Evolutionary conservation across 495 filamentous ascomycete genomes (phyloP).

Genomic region (Daldinia vernicosa): DNA sequence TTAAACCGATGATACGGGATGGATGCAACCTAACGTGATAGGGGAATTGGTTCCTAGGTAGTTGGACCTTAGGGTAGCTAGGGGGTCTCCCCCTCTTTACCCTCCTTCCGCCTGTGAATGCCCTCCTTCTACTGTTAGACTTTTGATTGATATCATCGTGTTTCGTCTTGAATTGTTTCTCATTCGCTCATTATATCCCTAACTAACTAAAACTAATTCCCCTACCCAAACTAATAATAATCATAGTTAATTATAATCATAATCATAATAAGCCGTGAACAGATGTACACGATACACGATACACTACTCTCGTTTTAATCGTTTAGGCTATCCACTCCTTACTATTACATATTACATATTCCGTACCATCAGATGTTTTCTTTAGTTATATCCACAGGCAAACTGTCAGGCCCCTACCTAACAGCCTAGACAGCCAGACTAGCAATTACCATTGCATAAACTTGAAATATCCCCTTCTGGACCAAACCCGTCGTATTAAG

Average conservation of each 20-base stretch:
- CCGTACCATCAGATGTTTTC: conserved; percentile 4
- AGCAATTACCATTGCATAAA: conserved; percentile 37
- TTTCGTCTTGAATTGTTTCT: conserved; percentile 16
- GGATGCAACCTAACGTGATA: conserved; percentile 36
- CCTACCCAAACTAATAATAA: not conserved
- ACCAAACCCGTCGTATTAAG: conserved; percentile 20
- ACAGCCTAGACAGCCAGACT: conserved; percentile 16
- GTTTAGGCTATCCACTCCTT: conserved; percentile 25
- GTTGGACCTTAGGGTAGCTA: not conserved
- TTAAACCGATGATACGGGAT: conserved; percentile 30
- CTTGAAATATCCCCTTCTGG: conserved; percentile 31
- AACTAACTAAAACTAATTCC: not conserved
- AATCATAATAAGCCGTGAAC: not conserved
- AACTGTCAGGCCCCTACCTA: conserved; percentile 23
- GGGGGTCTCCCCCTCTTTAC: conserved; percentile 4
- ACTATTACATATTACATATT: not conserved
- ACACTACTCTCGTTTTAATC: not conserved
- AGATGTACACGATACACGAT: not conserved
- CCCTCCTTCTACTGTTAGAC: conserved; percentile 20
- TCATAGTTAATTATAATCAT: not conserved
- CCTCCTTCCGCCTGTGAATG: conserved; percentile 24
- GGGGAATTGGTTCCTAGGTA: conserved; percentile 14
- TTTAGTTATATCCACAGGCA: conserved; percentile 4
- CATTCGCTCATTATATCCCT: conserved; percentile 28
- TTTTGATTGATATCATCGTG: conserved; percentile 13